Evolutionary conservation across 2,329 filamentous ascomycete species (phyloP).

Genomic region (Pseudogymnoascus sp.): DNA sequence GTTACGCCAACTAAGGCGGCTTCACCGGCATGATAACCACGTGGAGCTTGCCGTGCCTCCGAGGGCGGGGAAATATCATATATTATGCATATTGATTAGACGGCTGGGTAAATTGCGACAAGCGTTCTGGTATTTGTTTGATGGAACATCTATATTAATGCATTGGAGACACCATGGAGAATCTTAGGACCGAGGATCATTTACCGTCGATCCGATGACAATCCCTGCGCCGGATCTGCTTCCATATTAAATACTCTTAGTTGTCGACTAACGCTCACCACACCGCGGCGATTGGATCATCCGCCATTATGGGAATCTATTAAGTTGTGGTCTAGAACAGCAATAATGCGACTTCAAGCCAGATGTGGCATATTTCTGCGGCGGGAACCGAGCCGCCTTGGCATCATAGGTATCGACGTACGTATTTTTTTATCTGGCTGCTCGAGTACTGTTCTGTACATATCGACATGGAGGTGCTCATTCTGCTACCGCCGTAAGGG

Average conservation of each 20-base stretch:
- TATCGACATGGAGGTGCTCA: background rate
- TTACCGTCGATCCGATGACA: slow-evolving; percentile 5
- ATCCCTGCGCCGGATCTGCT: background rate
- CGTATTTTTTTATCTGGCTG: background rate
- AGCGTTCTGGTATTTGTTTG: background rate
- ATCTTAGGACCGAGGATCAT: slow-evolving; percentile 5
- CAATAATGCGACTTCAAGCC: background rate
- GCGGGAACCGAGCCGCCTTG: background rate
- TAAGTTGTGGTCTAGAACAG: background rate
- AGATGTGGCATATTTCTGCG: background rate
- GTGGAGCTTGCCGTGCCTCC: background rate
- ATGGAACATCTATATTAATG: slow-evolving; percentile 4
- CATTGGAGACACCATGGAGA: background rate
- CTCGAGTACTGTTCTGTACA: background rate
- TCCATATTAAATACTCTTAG: background rate
- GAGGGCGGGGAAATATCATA: background rate
- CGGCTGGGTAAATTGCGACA: background rate
- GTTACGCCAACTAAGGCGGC: background rate
- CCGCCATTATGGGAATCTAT: background rate
- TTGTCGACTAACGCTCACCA: background rate
- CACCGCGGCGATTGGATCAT: background rate
- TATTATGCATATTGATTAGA: background rate
- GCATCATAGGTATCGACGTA: background rate
- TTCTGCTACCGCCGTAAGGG: background rate
- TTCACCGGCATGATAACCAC: background rate